A percentile compares a stretch with the other conserved stretches of the same genome.
Evolutionary conservation across 2,329 filamentous ascomycete genomes (phyloP).

Genomic region (Fusarium burgessii): DNA sequence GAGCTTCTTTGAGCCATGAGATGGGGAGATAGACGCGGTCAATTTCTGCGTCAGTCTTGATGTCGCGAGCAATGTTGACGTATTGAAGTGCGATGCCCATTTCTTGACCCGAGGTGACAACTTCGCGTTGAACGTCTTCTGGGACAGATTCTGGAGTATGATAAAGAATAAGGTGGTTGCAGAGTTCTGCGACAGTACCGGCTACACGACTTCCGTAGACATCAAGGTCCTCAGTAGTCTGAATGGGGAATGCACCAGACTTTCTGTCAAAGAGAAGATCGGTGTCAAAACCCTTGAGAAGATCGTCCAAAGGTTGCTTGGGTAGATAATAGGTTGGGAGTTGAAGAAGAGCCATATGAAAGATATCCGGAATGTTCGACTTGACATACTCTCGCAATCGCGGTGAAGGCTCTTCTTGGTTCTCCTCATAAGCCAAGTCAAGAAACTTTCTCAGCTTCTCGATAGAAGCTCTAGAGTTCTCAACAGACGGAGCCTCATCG

Average conservation of each 20-base stretch:
- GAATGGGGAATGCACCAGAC: conserved; percentile 64
- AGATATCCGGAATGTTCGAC: conserved; percentile 63
- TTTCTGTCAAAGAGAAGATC: conserved; percentile 67
- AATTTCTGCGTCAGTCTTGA: conserved; percentile 74
- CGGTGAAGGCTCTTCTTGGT: background rate
- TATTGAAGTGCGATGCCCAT: conserved; percentile 84
- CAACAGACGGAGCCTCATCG: conserved; percentile 68
- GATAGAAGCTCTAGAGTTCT: conserved; percentile 70
- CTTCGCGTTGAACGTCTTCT: conserved; percentile 23
- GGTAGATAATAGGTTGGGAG: conserved; percentile 70
- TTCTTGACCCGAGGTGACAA: conserved; percentile 67
- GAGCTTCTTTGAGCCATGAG: conserved; percentile 70
- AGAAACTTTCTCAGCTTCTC: conserved; percentile 68
- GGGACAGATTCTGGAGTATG: conserved; percentile 56
- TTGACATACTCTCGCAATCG: conserved; percentile 53
- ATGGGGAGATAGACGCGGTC: conserved; percentile 76
- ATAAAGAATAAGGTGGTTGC: conserved; percentile 73
- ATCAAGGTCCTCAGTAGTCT: conserved; percentile 68
- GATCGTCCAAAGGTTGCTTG: conserved; percentile 69
- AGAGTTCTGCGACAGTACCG: conserved; percentile 77
- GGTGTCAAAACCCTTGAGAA: conserved; percentile 76
- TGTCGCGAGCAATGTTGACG: conserved; percentile 81
- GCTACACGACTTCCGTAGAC: conserved; percentile 76
- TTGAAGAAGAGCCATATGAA: conserved; percentile 67
- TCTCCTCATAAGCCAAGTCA: conserved; percentile 54